phyloP scores from a whole-genome alignment of 169 alveolate species.

The Cryptosporidium meleagridis region DNA sequence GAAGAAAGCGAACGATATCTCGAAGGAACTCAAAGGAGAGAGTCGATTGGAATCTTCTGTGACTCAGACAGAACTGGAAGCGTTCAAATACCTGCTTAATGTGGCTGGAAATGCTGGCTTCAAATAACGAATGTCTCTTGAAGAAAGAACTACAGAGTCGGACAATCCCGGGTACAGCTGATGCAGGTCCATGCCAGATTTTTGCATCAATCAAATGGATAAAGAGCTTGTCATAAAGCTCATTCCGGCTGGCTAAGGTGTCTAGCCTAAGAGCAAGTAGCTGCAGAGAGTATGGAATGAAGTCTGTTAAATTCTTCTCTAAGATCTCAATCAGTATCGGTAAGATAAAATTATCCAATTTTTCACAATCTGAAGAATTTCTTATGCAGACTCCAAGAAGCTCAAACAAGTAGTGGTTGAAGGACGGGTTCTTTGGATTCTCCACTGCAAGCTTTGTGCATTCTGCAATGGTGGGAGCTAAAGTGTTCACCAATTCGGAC shows the following conservation, averaged over 20 bases:
- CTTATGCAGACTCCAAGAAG: conserved; percentile 72
- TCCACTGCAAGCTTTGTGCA: conserved; percentile 76
- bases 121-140: conserved; percentile 80
- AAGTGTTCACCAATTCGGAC: neutral
- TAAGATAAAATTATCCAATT: conserved; percentile 11
- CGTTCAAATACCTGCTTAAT: conserved; percentile 84
- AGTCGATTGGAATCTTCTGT: conserved; percentile 80
- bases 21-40: conserved; percentile 84
- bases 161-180: conserved; percentile 82
- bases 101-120: conserved; percentile 78
- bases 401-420: conserved; percentile 87
- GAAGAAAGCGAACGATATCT: conserved; percentile 82
- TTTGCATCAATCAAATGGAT: conserved; percentile 52
- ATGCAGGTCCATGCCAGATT: conserved; percentile 61
- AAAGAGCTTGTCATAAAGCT: conserved; percentile 41
- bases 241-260: conserved; percentile 12
- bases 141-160: conserved; percentile 84
- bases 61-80: conserved; percentile 86
- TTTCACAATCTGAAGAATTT: conserved; percentile 41
- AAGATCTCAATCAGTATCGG: conserved; percentile 81
- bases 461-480: conserved; percentile 39
- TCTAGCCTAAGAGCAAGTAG: conserved; percentile 61
- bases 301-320: conserved; percentile 82
- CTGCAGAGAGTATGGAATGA: conserved; percentile 83
- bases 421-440: conserved; percentile 85